Evolutionary conservation across 768 basidiomycete genomes (phyloP), one percentile per base, ranked within the genome.

Genomic region (Trametes villosa): DNA sequence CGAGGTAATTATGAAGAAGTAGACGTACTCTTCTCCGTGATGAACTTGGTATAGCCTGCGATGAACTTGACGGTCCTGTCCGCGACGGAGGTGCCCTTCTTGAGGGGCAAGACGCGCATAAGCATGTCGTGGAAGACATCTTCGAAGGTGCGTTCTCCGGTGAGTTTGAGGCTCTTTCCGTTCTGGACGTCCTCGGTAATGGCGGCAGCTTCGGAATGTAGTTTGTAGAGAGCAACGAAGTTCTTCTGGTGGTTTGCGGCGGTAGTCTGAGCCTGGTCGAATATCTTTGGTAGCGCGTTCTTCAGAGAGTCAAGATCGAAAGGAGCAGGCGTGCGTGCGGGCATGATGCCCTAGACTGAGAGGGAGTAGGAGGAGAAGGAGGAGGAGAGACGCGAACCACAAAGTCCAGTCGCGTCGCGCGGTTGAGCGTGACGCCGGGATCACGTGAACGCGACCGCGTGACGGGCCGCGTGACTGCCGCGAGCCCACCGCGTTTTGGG

Each of bases 191-290:
- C 57, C 61, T 87, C 79, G 2, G 77, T 83, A 65, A 79, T 76
- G 15, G 75, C 67, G 1, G 87, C 85, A 11, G 87, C 88, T 53
- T 89, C 81, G 4, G 75, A 57, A 57, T 96, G 93, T 41, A 96
- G 74, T 72, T 93, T 93, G 78, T 92, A 80, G 3, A 97, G 82
- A 0, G 86, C 85, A 41, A 93, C 87, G 51, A 88, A 78, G 75
- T 97, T 96, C 80, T 97, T 97, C 62, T 88, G 86, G 73, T 98
- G 95, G 71, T 92, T 94, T 9, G 91, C 86, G 15, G 80, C 73
- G 0, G 88, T 85, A 8, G 71, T 76, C 71, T 95, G 92, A 0
- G 81, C 90, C 74, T 96, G 91, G 29, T 90, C 85, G 62, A 96
- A 92, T 44, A 94, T 91, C 33, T 81, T 84, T 20, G 84, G 82